Evolutionary conservation across 148 eudicot genomes (phyloP), one percentile per base, ranked within the genome.

Genomic region (Camellia lanceoleosa): DNA sequence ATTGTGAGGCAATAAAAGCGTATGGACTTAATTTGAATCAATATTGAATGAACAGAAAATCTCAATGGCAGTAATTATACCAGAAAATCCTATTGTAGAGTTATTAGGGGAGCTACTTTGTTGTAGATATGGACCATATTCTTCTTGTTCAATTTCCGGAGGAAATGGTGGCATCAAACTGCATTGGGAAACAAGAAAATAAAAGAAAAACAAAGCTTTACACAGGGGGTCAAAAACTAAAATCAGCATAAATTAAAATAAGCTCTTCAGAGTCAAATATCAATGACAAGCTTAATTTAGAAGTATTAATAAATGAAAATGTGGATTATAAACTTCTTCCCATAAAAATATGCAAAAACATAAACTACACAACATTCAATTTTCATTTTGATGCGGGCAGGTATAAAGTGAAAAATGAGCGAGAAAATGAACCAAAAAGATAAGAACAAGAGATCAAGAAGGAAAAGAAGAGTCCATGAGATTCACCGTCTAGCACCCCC

Each of bases 111-210:
- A 85, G 77, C 85, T 81, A 80, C 86, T 80, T 83, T 84, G 88
- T 66, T 86, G 94, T 77, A 80, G 20, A 76, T 73, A 75, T 54
- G 78, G 38, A 84, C 82, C 80, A 82, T 82, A 20, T 80, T 89
- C 91, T 30, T 84, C 86, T 82, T 81, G 90, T 47, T 88, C 90
- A 83, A 82, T 47, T 77, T 89, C 94, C 51, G 81, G 77, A 79
- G 86, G 80, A 70, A 88, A 75, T 51, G 78, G 67, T 80, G 78
- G 87, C 79, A 65, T 71, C 75, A 87, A 85, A 81, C 98, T 94
- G 90, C 82, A 79, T 23, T 13, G 46, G 80, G 71, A 61, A 49
- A 46, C 19, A 79, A 71, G 79, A 52, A 61, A 38, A 69, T 67
- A 23, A 72, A 3, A 60, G 70, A 74, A 55, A 23, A 79, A 82